Evolutionary conservation across 306 rosid genomes (phyloP).

Genomic region (Vigna reflexopilosa): DNA sequence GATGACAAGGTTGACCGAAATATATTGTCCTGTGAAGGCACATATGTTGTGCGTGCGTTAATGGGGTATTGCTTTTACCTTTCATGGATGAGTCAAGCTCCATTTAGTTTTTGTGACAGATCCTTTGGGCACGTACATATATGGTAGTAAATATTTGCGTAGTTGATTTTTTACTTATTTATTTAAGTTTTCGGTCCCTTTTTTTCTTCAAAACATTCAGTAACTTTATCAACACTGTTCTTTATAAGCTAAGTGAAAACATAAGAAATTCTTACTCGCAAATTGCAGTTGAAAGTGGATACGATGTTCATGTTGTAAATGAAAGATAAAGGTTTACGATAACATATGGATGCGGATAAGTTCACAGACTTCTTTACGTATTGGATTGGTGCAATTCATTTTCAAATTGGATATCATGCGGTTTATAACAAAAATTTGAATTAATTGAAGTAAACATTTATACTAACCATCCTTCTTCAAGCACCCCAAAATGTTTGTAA

Average conservation of each 20-base stretch:
- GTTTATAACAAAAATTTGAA: no score
- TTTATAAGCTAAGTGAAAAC: neutral
- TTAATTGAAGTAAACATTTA: no score
- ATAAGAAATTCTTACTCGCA: neutral
- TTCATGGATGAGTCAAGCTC: slow-evolving; percentile 43
- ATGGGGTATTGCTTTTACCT: slow-evolving; percentile 23
- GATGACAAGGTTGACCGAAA: slow-evolving; percentile 34
- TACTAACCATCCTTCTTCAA: no score
- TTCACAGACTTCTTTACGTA: neutral
- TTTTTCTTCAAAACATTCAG: neutral
- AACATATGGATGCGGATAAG: neutral
- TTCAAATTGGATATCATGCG: neutral
- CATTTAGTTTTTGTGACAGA: neutral
- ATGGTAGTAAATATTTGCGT: neutral
- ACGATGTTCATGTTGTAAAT: slow-evolving; percentile 1
- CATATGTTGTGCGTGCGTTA: neutral
- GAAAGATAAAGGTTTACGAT: neutral
- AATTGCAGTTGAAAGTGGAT: neutral
- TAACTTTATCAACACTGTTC: neutral
- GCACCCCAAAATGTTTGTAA: no score
- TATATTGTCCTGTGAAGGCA: neutral
- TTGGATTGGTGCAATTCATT: neutral
- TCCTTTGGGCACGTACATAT: neutral
- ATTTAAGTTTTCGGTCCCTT: neutral
- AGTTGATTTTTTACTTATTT: no score